Evolutionary conservation across 75 land plant genomes (phyloP), one percentile per base, ranked within the genome.

Genomic region (Chamaecyparis obtusa): DNA sequence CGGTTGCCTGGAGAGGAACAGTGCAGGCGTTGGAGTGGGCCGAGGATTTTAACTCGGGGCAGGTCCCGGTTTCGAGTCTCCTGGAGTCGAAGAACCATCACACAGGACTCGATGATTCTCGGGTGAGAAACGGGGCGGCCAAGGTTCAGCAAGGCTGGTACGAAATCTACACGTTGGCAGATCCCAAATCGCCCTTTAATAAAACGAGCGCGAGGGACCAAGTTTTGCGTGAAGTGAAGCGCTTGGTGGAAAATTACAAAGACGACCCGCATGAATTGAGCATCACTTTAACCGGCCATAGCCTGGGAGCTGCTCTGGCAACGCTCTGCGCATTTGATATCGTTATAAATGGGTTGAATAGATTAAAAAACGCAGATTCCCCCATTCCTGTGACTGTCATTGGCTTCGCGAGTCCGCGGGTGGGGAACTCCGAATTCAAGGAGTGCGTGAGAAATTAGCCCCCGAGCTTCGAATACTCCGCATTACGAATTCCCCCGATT

Each of bases 1-100:
- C 94, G 85, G 85, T 96, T n/a, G 93, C 92, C 27, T 95, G 97
- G 99, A 87, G 99, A 86, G 97, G 97, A 30, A 90, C 95, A 30
- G 41, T 88, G 24, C 24, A 41, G 81, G 27, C 91, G 9, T 36
- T 95, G 46, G 98, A 95, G 86, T 96, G 96, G 98, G 83, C 93
- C 9, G 84, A 95, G 32, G 95, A 95, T 77, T 83, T 96, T 36
- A 89, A 96, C n/a, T 92, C 91, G 43, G 69, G 39, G 10, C 32
- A 90, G 78, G 93, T 92, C 48, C 57, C 91, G 14, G 89, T 91
- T 27, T 55, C 88, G 3, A 10, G 17, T 33, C 69, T 39, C 36
- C 32, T 86, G 0, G 36, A 85, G 33, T 1, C 5, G 7, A 7
- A 60, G 24, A 19, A 75, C n/a, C 55, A 56, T 35, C 11, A 57